Percentiles rank a stretch among this genome's conserved stretches.
These are phyloP conservation scores for Sarocladium brachiariae DNA, from an alignment of 2,329 filamentous ascomycete species.

Conservation along the genomic window DNA sequence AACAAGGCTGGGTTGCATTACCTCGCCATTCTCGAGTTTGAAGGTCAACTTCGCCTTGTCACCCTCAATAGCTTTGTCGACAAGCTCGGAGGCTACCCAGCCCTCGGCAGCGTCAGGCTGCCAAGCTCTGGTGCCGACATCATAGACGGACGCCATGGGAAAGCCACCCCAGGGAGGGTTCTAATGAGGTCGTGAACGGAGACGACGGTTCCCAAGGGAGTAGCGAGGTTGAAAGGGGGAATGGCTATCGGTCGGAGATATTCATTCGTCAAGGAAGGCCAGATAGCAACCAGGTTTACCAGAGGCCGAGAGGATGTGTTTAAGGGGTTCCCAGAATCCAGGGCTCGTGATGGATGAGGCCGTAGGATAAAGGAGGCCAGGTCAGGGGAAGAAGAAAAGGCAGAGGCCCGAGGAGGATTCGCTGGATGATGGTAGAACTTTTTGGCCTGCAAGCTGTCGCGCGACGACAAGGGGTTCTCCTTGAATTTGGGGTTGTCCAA, in stretches of 20 bases:
- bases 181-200: neutral
- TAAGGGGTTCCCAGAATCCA: slow-evolving; percentile 1
- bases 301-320: neutral
- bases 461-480: slow-evolving; percentile 7
- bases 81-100: slow-evolving; percentile 94
- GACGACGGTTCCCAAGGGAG: neutral
- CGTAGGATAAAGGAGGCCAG: neutral
- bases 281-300: neutral
- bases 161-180: slow-evolving; percentile 8
- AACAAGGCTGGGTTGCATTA: slow-evolving; percentile 29
- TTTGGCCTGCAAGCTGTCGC: slow-evolving; percentile 9
- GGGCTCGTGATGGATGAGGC: slow-evolving; percentile 3
- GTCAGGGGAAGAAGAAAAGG: neutral
- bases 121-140: slow-evolving; percentile 96
- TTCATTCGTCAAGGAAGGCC: slow-evolving; percentile 10
- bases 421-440: slow-evolving; percentile 11
- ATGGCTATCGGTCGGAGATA: slow-evolving; percentile 13
- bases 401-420: neutral
- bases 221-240: neutral
- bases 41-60: slow-evolving; percentile 85
- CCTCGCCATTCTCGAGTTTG: slow-evolving; percentile 87
- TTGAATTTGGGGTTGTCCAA: slow-evolving; percentile 5
- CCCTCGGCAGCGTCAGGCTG: slow-evolving; percentile 93
- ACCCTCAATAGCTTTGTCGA: slow-evolving; percentile 75
- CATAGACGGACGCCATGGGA: slow-evolving; percentile 85